Base-by-base conservation (phyloP, 805 yeast species). In the Danielia oregonensis region DNA sequence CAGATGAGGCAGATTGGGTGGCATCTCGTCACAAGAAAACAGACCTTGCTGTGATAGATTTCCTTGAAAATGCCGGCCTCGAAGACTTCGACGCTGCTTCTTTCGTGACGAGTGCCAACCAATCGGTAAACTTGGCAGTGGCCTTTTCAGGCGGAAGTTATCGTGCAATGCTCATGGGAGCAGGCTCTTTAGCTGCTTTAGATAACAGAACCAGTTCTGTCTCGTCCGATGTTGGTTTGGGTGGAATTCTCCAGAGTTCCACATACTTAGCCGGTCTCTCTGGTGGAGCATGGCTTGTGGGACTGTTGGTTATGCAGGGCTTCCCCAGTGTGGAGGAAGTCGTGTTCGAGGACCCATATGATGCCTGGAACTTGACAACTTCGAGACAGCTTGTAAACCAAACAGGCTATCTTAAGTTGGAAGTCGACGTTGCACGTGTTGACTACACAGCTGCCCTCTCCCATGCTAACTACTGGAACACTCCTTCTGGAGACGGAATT, bases 231-330 rank as follows among this genome's bases (percentile, higher is more conserved):
- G 44, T 30, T n/a, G 82, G 84, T 10, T 56, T 86, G 26, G 89
- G 91, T 22, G 94, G 95, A 4, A 58, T 87, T 16, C 60, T 86
- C 24, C 87, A 83, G 49, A 63, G 83, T 5, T 53, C 86, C 1
- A 74, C 84, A 9, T 87, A 88, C 52, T 57, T 87, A 4, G 63
- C 86, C 4, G 95, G 91, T 6, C 70, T 86, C 24, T 80, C 89
- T 11, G 96, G 96, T 21, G 95, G 95, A 17, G 73, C 84, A 10
- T 86, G 95, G 95, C 64, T 85, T 31, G 66, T 86, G 17, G 82
- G 86, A 2, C 72, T 89, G 7, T 57, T 86, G 19, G 77, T 74
- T 0, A 65, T 73, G 52, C 84, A 86, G 54, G 78, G 80, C 52
- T 87, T 83, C 79, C 76, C 88, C 7, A 65, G 83, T 9, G 76